Conservation (phyloP, 2,329 filamentous ascomycete species). For the Capronia epimyces region DNA sequence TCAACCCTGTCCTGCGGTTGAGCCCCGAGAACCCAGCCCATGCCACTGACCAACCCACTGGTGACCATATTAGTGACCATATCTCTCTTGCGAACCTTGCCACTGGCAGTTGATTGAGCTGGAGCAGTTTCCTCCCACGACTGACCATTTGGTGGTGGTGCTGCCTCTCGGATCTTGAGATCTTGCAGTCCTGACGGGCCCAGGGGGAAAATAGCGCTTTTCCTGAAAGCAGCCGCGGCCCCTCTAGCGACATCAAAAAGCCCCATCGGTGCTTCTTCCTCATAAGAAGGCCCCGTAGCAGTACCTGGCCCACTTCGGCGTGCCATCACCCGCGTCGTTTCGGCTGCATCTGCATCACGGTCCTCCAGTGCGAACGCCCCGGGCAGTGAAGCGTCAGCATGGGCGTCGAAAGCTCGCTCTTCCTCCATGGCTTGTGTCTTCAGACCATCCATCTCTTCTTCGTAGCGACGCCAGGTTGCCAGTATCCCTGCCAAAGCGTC, state of each 20-base stretch:
- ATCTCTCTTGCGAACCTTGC: slow-evolving; percentile 45
- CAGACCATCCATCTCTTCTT: slow-evolving; percentile 54
- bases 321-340: slow-evolving; percentile 39
- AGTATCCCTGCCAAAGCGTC: slow-evolving; percentile 56
- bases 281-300: slow-evolving; percentile 22
- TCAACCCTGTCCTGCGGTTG: slow-evolving; percentile 33
- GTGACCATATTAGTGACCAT: slow-evolving; percentile 61
- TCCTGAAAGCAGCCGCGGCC: slow-evolving; percentile 45
- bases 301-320: slow-evolving; percentile 32
- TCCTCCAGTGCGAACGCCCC: slow-evolving; percentile 43
- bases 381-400: slow-evolving; percentile 44
- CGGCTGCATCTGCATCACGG: slow-evolving; percentile 42
- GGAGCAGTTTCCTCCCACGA: slow-evolving; percentile 14
- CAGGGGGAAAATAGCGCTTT: slow-evolving; percentile 43
- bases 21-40: slow-evolving; percentile 60
- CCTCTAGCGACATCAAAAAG: slow-evolving; percentile 50
- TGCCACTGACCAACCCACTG: slow-evolving; percentile 55
- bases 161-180: slow-evolving; percentile 14
- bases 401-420: slow-evolving; percentile 54
- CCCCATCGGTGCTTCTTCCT: slow-evolving; percentile 46
- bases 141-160: not conserved
- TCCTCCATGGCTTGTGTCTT: slow-evolving; percentile 51
- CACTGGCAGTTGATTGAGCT: slow-evolving; percentile 18
- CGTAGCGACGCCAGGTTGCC: slow-evolving; percentile 57
- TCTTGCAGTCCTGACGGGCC: slow-evolving; percentile 21